Evolutionary conservation across 179 eudicot genomes (phyloP).

Genomic region (Spergularia azorica): DNA sequence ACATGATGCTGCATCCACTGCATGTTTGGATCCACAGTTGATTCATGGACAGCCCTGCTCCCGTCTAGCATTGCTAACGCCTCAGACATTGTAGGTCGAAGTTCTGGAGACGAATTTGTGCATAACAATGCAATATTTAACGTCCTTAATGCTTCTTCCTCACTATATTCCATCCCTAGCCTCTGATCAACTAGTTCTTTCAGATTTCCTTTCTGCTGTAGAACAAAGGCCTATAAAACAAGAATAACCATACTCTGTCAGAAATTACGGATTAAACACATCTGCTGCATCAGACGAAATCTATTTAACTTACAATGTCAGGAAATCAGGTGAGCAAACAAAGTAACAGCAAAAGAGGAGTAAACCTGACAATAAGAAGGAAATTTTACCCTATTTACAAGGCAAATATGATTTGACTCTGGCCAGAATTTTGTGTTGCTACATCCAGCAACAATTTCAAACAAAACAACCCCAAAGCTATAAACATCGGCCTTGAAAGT

Average conservation of each 20-base stretch:
- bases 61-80: constrained; percentile 28
- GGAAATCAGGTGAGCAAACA: too few relatives aligned
- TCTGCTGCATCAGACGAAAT: neutral
- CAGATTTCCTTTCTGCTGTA: constrained; percentile 24
- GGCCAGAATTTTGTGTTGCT: constrained; percentile 24
- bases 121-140: constrained; percentile 20
- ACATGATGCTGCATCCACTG: neutral
- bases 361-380: too few relatives aligned
- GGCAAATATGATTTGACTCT: constrained; percentile 16
- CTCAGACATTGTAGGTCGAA: constrained; percentile 26
- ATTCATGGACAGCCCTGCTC: constrained; percentile 9
- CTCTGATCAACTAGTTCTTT: constrained; percentile 17
- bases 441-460: constrained; percentile 28
- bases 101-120: constrained; percentile 25
- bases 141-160: constrained; percentile 20
- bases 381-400: constrained; percentile 19
- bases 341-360: too few relatives aligned
- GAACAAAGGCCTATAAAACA: constrained; percentile 21
- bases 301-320: neutral
- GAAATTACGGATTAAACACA: neutral
- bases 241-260: neutral
- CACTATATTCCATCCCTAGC: constrained; percentile 3
- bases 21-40: neutral
- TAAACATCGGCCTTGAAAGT: constrained; percentile 29
- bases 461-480: constrained; percentile 24